Evolutionary conservation across 2,329 filamentous ascomycete genomes (phyloP).

Genomic region (Cladosporium colombiae): DNA sequence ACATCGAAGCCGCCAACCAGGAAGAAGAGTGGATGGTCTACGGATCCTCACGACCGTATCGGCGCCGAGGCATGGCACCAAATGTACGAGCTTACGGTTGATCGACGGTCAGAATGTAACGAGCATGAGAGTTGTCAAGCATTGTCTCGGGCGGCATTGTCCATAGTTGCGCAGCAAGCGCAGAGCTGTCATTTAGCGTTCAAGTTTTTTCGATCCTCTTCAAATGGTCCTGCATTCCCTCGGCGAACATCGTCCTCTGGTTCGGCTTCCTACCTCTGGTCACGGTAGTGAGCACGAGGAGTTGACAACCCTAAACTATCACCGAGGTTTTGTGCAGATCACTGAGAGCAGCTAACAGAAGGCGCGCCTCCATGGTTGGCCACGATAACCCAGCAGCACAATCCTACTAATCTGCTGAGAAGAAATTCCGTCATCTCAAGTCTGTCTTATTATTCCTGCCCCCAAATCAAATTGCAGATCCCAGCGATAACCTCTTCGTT

Average conservation of each 20-base stretch:
- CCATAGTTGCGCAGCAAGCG: neutral
- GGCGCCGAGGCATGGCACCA: neutral
- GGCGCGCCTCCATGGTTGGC: no score
- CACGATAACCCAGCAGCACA: no score
- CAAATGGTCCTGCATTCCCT: neutral
- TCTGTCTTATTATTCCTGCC: no score
- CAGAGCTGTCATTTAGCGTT: slow-evolving; percentile 1
- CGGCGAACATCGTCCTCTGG: no score
- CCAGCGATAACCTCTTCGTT: no score
- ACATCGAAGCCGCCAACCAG: slow-evolving; percentile 19
- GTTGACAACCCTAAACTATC: no score
- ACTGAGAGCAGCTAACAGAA: no score
- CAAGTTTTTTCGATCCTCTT: neutral
- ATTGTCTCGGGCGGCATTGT: neutral
- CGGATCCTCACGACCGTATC: neutral
- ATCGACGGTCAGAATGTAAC: neutral
- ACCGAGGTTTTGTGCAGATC: no score
- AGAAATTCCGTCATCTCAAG: no score
- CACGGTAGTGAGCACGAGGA: neutral
- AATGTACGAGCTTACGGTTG: neutral
- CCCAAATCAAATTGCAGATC: no score
- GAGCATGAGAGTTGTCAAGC: neutral
- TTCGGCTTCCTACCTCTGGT: neutral
- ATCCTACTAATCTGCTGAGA: no score
- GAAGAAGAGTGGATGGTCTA: slow-evolving; percentile 19